A percentile compares a stretch with the other conserved stretches of the same genome.
Evolutionary conservation across 257 asterid genomes (phyloP).

Genomic region (Gardenia jasminoides): DNA sequence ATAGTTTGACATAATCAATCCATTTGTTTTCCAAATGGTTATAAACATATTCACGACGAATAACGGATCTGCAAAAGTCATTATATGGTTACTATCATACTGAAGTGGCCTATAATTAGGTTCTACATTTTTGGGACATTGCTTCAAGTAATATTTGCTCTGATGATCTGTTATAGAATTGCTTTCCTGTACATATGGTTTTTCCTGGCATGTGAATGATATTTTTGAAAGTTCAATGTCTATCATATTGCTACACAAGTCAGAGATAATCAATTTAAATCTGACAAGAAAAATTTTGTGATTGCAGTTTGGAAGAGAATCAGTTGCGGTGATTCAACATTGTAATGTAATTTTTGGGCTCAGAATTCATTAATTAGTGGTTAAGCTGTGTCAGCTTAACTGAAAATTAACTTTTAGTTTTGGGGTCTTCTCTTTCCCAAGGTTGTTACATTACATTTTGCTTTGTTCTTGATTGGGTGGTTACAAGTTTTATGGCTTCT

Average conservation of each 20-base stretch:
- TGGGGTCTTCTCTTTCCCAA: not conserved
- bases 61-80: not conserved
- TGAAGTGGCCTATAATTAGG: not conserved
- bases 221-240: not conserved
- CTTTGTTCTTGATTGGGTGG: not conserved
- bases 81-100: not conserved
- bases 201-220: not conserved
- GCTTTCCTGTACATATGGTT: not conserved
- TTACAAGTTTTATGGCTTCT: conserved; percentile 1
- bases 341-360: not conserved
- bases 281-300: not conserved
- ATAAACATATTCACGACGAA: not conserved
- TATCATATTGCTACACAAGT: conserved; percentile 2
- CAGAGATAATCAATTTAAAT: not conserved
- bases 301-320: conserved; percentile 3
- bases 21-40: not conserved
- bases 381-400: not conserved
- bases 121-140: not conserved
- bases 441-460: not conserved
- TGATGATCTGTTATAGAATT: not conserved
- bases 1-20: too few relatives aligned
- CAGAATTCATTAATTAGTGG: not conserved
- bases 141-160: not conserved
- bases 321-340: not conserved
- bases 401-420: not conserved